A percentile compares a stretch with the other conserved stretches of the same genome.
Conservation (phyloP, 1,284 basidiomycete species). For the Trichosporon ovoides region DNA sequence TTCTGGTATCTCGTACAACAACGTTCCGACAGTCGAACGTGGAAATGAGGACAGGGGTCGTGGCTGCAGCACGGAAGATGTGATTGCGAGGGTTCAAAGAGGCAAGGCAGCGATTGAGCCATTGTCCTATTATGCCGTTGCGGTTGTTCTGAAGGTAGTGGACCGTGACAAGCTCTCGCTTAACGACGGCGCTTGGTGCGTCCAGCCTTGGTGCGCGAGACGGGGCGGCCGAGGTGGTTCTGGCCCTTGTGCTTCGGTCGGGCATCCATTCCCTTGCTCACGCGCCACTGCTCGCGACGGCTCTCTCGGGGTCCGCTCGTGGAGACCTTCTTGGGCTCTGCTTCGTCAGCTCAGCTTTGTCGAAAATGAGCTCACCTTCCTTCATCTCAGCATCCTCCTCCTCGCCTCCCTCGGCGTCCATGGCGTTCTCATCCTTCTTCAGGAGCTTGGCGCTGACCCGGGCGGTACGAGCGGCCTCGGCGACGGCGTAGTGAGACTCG, state of each 20-base stretch:
- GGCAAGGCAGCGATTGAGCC: not conserved
- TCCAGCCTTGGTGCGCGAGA: constrained; percentile 38
- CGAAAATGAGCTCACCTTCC: constrained; percentile 14
- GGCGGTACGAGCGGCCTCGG: constrained; percentile 74
- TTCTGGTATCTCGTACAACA: constrained; percentile 16
- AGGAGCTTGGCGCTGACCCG: constrained; percentile 68
- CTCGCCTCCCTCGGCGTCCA: constrained; percentile 81
- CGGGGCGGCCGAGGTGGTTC: constrained; percentile 32
- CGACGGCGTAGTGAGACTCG: constrained; percentile 73
- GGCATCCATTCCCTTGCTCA: constrained; percentile 43
- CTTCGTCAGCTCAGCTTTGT: not conserved
- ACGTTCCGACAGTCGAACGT: not conserved
- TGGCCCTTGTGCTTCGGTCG: constrained; percentile 36
- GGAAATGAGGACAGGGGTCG: not conserved
- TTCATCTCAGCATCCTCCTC: constrained; percentile 47
- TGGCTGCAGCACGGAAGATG: not conserved
- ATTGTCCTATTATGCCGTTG: not conserved
- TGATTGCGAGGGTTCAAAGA: not conserved
- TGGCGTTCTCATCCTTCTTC: constrained; percentile 62
- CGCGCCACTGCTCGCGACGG: constrained; percentile 47
- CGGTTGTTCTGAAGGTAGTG: not conserved
- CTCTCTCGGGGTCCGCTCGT: constrained; percentile 44
- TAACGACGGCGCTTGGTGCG: constrained; percentile 29
- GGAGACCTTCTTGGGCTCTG: constrained; percentile 42
- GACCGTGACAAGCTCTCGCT: not conserved